These are phyloP conservation scores for Ensete glaucum DNA, from an alignment of 176 grass and related monocot genomes.

Conservation along the genomic window DNA sequence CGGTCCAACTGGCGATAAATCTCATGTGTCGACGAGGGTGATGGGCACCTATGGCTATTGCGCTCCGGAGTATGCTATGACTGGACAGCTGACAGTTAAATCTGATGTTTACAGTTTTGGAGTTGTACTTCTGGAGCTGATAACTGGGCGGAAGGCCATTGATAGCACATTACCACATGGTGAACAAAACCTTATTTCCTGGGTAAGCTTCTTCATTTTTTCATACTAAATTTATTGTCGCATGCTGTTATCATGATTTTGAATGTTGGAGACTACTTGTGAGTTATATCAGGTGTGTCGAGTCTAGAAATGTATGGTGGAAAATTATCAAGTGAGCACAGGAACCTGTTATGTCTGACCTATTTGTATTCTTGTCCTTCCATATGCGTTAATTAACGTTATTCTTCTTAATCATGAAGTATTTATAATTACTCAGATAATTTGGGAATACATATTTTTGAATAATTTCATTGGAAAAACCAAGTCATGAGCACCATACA, in stretches of 20 bases:
- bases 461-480: no score
- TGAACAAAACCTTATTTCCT: constrained; percentile 19
- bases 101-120: constrained; percentile 20
- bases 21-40: constrained; percentile 14
- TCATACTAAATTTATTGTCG: neutral
- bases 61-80: constrained; percentile 22
- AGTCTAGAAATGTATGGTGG: neutral
- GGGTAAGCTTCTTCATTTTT: constrained; percentile 9
- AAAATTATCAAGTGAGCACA: no score
- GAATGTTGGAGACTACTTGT: neutral
- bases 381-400: no score
- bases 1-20: constrained; percentile 16
- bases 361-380: no score
- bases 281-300: neutral
- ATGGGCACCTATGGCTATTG: constrained; percentile 19
- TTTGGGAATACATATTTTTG: no score
- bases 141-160: constrained; percentile 12
- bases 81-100: constrained; percentile 14
- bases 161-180: constrained; percentile 16
- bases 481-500: no score
- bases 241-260: neutral
- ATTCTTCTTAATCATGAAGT: no score
- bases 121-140: constrained; percentile 12
- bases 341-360: no score
- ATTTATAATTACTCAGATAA: no score